Evolutionary conservation across 257 asterid species (phyloP).

Genomic region (Scutellaria baicalensis): DNA sequence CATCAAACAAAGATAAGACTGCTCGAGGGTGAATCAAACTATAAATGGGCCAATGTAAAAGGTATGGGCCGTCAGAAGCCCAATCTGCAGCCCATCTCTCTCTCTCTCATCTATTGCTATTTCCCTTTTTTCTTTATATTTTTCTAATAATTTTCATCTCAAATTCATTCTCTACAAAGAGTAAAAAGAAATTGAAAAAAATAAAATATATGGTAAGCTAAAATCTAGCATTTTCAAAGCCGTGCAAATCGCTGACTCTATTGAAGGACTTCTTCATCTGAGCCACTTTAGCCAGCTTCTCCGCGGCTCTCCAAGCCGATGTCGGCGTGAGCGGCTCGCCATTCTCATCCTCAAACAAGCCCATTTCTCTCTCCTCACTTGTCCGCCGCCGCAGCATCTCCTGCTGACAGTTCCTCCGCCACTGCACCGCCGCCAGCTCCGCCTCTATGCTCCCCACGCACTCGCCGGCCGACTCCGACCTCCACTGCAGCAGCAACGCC

Average conservation of each 20-base stretch:
- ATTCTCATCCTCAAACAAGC: conserved; percentile 40
- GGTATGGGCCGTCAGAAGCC: background rate
- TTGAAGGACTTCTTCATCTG: conserved; percentile 36
- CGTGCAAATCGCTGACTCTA: conserved; percentile 66
- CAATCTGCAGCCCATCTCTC: conserved; percentile 1
- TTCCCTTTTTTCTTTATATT: background rate
- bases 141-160: background rate
- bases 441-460: conserved; percentile 46
- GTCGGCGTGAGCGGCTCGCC: conserved; percentile 75
- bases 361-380: conserved; percentile 27
- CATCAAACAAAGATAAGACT: background rate
- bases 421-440: conserved; percentile 61
- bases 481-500: conserved; percentile 48
- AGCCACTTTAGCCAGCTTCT: conserved; percentile 55
- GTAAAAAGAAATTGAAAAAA: background rate
- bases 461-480: conserved; percentile 40
- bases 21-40: background rate
- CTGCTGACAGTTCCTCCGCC: conserved; percentile 42
- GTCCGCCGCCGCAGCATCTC: conserved; percentile 29
- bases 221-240: conserved; percentile 90
- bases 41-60: background rate
- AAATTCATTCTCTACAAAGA: background rate
- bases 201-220: conserved; percentile 13
- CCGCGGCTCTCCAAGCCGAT: conserved; percentile 73
- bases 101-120: background rate